Percentiles rank a stretch among this genome's conserved stretches.
Evolutionary conservation across 129 eudicot species (phyloP).

Genomic region (Escallonia herrerae): DNA sequence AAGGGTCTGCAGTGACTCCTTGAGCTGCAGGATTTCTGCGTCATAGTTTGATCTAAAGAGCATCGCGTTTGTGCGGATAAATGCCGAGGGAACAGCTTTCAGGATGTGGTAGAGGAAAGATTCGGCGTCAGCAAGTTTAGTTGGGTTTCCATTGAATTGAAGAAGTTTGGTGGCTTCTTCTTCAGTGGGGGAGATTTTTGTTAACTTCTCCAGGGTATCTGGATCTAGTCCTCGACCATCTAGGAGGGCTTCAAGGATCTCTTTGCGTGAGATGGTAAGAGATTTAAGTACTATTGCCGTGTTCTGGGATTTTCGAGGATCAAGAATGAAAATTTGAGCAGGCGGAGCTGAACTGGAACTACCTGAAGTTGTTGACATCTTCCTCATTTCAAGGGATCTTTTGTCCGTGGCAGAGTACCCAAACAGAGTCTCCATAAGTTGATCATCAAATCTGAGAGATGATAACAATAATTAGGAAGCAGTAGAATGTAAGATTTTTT

Average conservation of each 20-base stretch:
- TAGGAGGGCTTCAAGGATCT: conserved; percentile 49
- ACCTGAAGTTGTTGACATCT: conserved; percentile 21
- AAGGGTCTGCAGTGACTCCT: conserved; percentile 57
- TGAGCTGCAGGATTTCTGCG: conserved; percentile 57
- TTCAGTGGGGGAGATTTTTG: conserved; percentile 58
- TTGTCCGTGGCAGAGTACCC: conserved; percentile 45
- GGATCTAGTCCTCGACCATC: conserved; percentile 55
- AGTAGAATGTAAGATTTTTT: background rate
- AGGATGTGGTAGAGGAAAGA: conserved; percentile 63
- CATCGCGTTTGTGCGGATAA: conserved; percentile 59
- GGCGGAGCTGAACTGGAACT: conserved; percentile 31
- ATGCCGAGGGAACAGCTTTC: conserved; percentile 62
- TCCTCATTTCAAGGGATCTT: conserved; percentile 23
- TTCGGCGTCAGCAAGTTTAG: conserved; percentile 71
- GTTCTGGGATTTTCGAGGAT: conserved; percentile 71
- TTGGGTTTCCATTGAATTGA: conserved; percentile 49
- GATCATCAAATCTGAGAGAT: conserved; percentile 53
- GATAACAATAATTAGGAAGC: too few relatives aligned
- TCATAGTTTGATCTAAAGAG: conserved; percentile 64
- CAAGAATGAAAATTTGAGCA: conserved; percentile 44
- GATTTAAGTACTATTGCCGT: conserved; percentile 72
- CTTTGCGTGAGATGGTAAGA: conserved; percentile 47
- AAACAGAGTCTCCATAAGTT: conserved; percentile 66
- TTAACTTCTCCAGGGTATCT: conserved; percentile 65
- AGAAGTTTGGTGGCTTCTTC: conserved; percentile 64